These are phyloP conservation scores for Lithospermum erythrorhizon DNA, from an alignment of 257 asterid species.

Conservation along the genomic window DNA sequence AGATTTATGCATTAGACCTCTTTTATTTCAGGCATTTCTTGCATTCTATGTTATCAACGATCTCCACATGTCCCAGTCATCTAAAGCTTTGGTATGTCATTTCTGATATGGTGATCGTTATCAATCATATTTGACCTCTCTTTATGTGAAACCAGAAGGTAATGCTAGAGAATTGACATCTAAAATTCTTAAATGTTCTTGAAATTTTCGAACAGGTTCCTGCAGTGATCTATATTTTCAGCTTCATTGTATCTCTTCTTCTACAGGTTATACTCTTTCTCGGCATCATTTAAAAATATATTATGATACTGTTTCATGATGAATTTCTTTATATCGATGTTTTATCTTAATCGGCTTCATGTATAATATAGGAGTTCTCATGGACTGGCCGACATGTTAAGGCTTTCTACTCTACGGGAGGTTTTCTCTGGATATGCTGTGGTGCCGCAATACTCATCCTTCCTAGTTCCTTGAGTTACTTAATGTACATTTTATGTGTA, in stretches of 20 bases:
- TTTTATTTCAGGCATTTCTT: slow-evolving; percentile 48
- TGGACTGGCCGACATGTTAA: slow-evolving; percentile 61
- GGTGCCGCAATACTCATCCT: slow-evolving; percentile 54
- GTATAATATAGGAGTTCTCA: slow-evolving; percentile 45
- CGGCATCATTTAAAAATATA: not conserved
- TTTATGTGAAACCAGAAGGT: not conserved
- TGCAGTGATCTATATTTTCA: slow-evolving; percentile 69
- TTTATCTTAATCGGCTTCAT: not conserved
- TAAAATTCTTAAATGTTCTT: not conserved
- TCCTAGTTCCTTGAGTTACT: slow-evolving; percentile 45
- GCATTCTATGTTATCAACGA: slow-evolving; percentile 81
- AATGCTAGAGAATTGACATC: not conserved
- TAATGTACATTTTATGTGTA: slow-evolving; percentile 47
- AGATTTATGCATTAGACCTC: not conserved
- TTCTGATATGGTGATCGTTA: not conserved
- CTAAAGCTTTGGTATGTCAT: slow-evolving; percentile 67
- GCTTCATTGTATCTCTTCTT: slow-evolving; percentile 67
- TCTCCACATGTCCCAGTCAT: slow-evolving; percentile 64
- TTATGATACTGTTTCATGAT: not conserved
- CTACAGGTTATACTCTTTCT: slow-evolving; percentile 46
- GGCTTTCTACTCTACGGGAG: slow-evolving; percentile 53
- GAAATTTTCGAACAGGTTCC: slow-evolving; percentile 46
- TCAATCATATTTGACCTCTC: not conserved
- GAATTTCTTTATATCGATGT: not conserved
- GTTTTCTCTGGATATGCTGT: slow-evolving; percentile 66